These are phyloP conservation scores for Fusarium sororula DNA, from an alignment of 2,329 filamentous ascomycete genomes.

Conservation along the genomic window DNA sequence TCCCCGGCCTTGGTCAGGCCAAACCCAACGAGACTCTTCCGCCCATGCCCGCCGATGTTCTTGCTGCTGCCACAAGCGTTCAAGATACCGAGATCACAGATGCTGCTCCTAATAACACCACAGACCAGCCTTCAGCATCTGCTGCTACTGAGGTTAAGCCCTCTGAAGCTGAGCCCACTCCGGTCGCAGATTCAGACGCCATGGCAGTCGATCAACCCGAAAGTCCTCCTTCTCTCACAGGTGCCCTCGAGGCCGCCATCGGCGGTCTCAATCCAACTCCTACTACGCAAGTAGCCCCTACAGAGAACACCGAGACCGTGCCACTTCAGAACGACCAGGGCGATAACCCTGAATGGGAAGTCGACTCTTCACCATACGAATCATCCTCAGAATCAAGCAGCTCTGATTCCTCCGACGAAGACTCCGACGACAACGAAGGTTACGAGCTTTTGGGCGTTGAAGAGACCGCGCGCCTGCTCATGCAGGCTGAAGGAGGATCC, in stretches of 20 bases:
- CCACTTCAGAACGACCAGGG: slow-evolving; percentile 47
- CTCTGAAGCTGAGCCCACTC: slow-evolving; percentile 1
- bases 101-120: background rate
- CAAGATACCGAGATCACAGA: slow-evolving; percentile 37
- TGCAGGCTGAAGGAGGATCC: slow-evolving; percentile 82
- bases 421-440: slow-evolving; percentile 66
- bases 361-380: slow-evolving; percentile 79
- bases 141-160: slow-evolving; percentile 2
- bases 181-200: slow-evolving; percentile 42
- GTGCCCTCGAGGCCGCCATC: slow-evolving; percentile 56
- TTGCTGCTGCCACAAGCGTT: slow-evolving; percentile 44
- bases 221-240: slow-evolving; percentile 51
- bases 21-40: slow-evolving; percentile 54
- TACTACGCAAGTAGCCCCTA: slow-evolving; percentile 22
- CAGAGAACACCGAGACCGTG: slow-evolving; percentile 17
- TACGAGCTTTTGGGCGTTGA: slow-evolving; percentile 82
- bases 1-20: slow-evolving; percentile 55
- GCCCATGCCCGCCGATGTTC: slow-evolving; percentile 48
- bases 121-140: slow-evolving; percentile 6
- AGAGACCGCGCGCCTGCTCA: slow-evolving; percentile 84
- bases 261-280: slow-evolving; percentile 46
- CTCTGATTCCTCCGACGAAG: slow-evolving; percentile 68
- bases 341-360: slow-evolving; percentile 82
- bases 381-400: slow-evolving; percentile 69
- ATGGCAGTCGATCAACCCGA: slow-evolving; percentile 51